Conservation (phyloP, 2,329 filamentous ascomycete genomes). For the Penicillium paneum region DNA sequence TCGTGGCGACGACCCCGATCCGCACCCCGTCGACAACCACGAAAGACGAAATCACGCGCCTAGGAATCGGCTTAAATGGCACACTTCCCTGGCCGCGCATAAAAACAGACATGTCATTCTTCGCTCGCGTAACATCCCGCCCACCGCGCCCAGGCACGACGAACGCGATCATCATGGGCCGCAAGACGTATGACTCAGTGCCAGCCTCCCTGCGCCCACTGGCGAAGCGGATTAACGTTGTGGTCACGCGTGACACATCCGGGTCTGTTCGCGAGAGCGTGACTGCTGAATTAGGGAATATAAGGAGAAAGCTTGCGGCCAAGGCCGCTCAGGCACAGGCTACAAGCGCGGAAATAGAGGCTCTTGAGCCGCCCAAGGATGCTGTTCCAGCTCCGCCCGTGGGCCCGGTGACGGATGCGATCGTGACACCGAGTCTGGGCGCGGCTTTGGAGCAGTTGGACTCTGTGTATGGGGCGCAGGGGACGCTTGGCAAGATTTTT, state of each 20-base stretch:
- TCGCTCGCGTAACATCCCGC: constrained; percentile 81
- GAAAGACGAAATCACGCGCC: constrained; percentile 70
- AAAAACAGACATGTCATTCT: constrained; percentile 91
- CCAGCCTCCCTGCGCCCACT: constrained; percentile 75
- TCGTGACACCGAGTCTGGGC: constrained; percentile 60
- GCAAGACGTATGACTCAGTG: constrained; percentile 94
- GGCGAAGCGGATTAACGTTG: constrained; percentile 73
- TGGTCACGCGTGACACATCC: constrained; percentile 59
- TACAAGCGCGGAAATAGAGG: neutral
- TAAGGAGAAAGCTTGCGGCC: constrained; percentile 24
- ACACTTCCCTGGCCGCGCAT: constrained; percentile 85
- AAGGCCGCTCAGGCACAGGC: constrained; percentile 13
- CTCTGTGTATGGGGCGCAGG: constrained; percentile 18
- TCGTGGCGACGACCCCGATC: constrained; percentile 78
- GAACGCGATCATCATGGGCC: constrained; percentile 92
- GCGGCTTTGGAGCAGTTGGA: constrained; percentile 51
- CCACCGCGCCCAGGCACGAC: constrained; percentile 26
- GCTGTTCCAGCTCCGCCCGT: neutral
- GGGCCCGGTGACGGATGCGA: constrained; percentile 31
- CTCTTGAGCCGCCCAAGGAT: neutral
- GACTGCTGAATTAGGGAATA: constrained; percentile 34
- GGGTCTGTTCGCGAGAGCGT: constrained; percentile 33
- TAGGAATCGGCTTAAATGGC: constrained; percentile 82
- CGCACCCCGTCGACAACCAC: constrained; percentile 39
- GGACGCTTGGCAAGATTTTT: constrained; percentile 61